Evolutionary conservation across 495 filamentous ascomycete genomes (phyloP).

Genomic region (Podospora fimiseda): DNA sequence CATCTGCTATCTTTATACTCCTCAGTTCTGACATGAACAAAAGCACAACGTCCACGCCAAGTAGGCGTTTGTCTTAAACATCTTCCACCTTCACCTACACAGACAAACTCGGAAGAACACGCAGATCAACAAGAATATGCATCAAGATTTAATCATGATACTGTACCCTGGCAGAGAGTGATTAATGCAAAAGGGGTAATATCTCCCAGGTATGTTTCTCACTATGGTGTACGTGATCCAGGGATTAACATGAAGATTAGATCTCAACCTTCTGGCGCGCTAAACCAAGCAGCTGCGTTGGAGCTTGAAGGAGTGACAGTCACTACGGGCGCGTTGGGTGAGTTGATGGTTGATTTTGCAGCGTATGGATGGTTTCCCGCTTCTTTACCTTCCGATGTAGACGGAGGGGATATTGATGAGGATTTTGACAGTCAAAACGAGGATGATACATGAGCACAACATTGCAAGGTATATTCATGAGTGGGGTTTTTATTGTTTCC

Average conservation of each 20-base stretch:
- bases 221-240: too few species aligned
- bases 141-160: conserved; percentile 57
- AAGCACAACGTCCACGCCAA: conserved; percentile 67
- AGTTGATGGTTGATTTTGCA: conserved; percentile 60
- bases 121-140: background rate
- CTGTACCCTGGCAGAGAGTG: conserved; percentile 92
- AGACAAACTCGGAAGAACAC: background rate
- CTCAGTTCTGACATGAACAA: background rate
- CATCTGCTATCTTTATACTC: background rate
- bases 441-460: too few species aligned
- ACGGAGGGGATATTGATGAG: conserved; percentile 14
- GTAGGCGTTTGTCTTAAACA: conserved; percentile 86
- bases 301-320: conserved; percentile 64
- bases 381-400: conserved; percentile 46
- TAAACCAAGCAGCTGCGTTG: conserved; percentile 62
- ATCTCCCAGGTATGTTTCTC: conserved; percentile 59
- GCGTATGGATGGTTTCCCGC: conserved; percentile 74
- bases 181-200: conserved; percentile 82
- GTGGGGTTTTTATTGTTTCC: background rate
- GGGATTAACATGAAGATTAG: too few species aligned
- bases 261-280: conserved; percentile 57
- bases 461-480: too few species aligned
- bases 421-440: conserved; percentile 12
- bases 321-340: conserved; percentile 56
- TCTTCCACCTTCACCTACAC: conserved; percentile 49